phyloP scores from a whole-genome alignment of 78 protist genomes.

The Chrysochromulina tobinii region DNA sequence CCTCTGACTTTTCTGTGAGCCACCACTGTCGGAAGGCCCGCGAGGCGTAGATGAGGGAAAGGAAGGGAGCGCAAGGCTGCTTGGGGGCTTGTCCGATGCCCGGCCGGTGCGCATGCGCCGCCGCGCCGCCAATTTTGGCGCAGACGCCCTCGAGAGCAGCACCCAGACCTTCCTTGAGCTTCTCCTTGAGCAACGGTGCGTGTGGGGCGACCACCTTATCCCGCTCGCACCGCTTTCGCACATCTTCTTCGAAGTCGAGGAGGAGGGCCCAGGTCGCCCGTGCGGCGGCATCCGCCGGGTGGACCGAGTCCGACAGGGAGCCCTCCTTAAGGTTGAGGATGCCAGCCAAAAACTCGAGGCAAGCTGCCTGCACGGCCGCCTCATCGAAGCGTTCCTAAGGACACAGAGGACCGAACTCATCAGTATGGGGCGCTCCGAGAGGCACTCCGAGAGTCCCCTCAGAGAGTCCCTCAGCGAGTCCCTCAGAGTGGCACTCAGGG shows the following conservation, averaged over 20 bases:
- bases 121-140: not conserved
- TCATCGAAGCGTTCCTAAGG: not conserved
- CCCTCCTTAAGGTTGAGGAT: not conserved
- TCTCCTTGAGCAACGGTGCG: not conserved
- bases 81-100: too few relatives aligned
- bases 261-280: not conserved
- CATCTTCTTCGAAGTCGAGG: not conserved
- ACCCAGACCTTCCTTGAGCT: not conserved
- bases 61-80: not conserved
- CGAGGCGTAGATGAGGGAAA: not conserved
- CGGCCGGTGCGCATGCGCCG: not conserved
- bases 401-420: not conserved
- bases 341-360: not conserved
- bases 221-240: slow-evolving; percentile 15
- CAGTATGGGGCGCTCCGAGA: too few relatives aligned
- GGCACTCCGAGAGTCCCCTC: too few relatives aligned
- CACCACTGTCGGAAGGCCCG: not conserved
- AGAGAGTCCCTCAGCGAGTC: too few relatives aligned
- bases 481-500: too few relatives aligned
- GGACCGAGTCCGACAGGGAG: not conserved
- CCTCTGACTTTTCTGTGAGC: not conserved
- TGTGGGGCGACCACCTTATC: not conserved
- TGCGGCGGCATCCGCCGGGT: not conserved
- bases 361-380: not conserved
- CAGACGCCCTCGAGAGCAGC: not conserved